Percentiles rank a stretch among this genome's conserved stretches.
Conservation (phyloP, 148 eudicot genomes). For the Spergularia bocconei region DNA sequence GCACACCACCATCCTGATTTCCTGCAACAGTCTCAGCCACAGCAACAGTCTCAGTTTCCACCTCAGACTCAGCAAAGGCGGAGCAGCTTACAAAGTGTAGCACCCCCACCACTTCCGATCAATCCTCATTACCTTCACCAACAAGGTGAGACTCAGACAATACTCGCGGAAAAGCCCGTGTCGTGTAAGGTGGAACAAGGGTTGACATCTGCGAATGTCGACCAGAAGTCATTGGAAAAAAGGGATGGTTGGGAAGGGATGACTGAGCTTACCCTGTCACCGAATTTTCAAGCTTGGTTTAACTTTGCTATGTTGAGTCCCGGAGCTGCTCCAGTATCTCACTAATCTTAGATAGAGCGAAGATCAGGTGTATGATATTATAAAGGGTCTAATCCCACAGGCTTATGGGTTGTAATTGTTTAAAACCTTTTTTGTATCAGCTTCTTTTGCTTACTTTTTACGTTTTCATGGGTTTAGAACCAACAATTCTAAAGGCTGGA, state of each 20-base stretch:
- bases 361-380: slow-evolving; percentile 14
- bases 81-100: slow-evolving; percentile 22
- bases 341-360: slow-evolving; percentile 6
- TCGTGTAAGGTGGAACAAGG: slow-evolving; percentile 15
- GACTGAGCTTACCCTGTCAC: slow-evolving; percentile 47
- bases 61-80: not conserved
- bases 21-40: slow-evolving; percentile 14
- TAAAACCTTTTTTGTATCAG: not conserved
- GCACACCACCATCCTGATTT: slow-evolving; percentile 10
- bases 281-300: slow-evolving; percentile 51
- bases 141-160: not conserved
- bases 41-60: not conserved
- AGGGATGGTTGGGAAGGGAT: slow-evolving; percentile 22
- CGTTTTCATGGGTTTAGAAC: not conserved
- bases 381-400: not conserved
- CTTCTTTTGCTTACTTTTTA: not conserved
- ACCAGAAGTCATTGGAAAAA: slow-evolving; percentile 7
- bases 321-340: slow-evolving; percentile 28
- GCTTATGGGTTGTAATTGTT: not conserved
- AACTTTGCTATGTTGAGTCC: slow-evolving; percentile 57
- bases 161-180: not conserved
- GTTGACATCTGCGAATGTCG: not conserved
- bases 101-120: slow-evolving; percentile 50
- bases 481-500: too few relatives aligned
- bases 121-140: slow-evolving; percentile 18